These are phyloP conservation scores for Fusarium cicatricum DNA, from an alignment of 2,329 filamentous ascomycete species.

Conservation along the genomic window DNA sequence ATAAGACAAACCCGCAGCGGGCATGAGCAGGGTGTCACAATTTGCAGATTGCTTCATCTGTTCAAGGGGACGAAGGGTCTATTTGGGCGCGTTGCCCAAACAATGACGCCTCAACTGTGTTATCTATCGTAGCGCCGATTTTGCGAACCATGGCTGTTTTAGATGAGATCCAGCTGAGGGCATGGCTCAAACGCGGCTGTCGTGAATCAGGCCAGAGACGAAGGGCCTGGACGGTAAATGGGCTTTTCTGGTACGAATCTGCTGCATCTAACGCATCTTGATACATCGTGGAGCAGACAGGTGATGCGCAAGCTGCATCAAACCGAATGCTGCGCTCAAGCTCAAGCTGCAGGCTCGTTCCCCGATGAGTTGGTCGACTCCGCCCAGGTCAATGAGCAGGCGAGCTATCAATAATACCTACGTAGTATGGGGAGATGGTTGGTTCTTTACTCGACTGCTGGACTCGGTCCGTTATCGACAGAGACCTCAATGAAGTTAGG, in stretches of 20 bases:
- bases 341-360: background rate
- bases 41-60: slow-evolving; percentile 36
- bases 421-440: slow-evolving; percentile 4
- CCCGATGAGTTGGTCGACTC: slow-evolving; percentile 12
- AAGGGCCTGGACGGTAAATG: slow-evolving; percentile 23
- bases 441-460: background rate
- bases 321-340: slow-evolving; percentile 6
- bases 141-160: slow-evolving; percentile 29
- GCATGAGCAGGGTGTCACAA: slow-evolving; percentile 26
- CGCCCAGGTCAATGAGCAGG: slow-evolving; percentile 2
- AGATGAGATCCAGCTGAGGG: slow-evolving; percentile 27
- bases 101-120: slow-evolving; percentile 34
- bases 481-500: slow-evolving; percentile 1
- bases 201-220: slow-evolving; percentile 24
- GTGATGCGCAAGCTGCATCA: slow-evolving; percentile 19
- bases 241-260: slow-evolving; percentile 10
- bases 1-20: slow-evolving; percentile 29
- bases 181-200: slow-evolving; percentile 26
- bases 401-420: slow-evolving; percentile 5
- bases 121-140: slow-evolving; percentile 30
- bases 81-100: slow-evolving; percentile 21
- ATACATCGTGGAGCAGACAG: slow-evolving; percentile 8
- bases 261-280: slow-evolving; percentile 2
- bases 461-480: slow-evolving; percentile 4
- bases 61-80: slow-evolving; percentile 9